phyloP scores from a whole-genome alignment of 306 rosid species.

The Cucurbita maxima region DNA sequence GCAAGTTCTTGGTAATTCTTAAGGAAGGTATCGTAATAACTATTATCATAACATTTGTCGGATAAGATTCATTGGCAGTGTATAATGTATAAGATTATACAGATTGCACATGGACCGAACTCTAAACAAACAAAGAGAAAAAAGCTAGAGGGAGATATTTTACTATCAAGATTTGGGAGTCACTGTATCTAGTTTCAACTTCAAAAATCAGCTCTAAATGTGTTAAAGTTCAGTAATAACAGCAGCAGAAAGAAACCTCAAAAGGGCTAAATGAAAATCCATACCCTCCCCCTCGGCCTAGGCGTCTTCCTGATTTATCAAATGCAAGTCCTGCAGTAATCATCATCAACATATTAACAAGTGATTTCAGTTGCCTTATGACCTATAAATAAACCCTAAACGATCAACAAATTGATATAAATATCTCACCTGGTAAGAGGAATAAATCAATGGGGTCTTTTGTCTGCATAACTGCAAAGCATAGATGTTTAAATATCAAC shows the following conservation, averaged over 20 bases:
- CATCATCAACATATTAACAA: not conserved
- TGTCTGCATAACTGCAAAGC: slow-evolving; percentile 77
- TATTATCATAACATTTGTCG: slow-evolving; percentile 4
- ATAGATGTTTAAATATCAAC: slow-evolving; percentile 5
- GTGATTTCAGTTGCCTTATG: not conserved
- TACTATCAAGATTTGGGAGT: not conserved
- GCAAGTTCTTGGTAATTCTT: slow-evolving; percentile 66
- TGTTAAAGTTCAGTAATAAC: not conserved
- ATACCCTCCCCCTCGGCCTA: slow-evolving; percentile 99
- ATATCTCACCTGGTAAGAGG: slow-evolving; percentile 69
- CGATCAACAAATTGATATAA: not conserved
- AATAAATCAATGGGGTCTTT: slow-evolving; percentile 82
- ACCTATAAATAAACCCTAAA: not conserved
- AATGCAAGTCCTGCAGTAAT: slow-evolving; percentile 67
- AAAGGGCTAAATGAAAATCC: slow-evolving; percentile 10
- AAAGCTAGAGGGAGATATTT: not conserved
- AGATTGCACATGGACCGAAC: not conserved
- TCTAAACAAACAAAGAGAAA: not conserved
- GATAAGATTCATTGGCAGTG: not conserved
- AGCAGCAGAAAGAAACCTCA: not conserved
- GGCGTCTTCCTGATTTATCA: slow-evolving; percentile 79
- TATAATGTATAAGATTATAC: not conserved
- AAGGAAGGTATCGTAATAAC: slow-evolving; percentile 84
- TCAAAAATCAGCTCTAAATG: not conserved
- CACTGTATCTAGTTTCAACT: not conserved